Evolutionary conservation across 805 yeast genomes (phyloP).

Genomic region (Candida rishiriensis): DNA sequence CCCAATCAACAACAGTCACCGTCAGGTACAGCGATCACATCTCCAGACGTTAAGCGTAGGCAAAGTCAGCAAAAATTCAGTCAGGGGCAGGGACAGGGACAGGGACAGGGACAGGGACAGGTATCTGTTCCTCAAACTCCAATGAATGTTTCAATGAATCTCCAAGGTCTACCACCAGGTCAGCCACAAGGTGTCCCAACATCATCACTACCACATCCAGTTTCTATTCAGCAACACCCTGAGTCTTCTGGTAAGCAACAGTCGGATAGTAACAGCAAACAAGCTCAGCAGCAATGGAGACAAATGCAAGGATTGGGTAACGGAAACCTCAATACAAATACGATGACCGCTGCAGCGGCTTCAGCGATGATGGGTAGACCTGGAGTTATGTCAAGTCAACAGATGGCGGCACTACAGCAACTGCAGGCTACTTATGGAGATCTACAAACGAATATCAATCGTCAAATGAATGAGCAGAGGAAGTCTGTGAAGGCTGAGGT

Average conservation of each 20-base stretch:
- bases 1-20: not conserved
- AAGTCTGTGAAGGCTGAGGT: slow-evolving; percentile 1
- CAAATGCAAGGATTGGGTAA: slow-evolving; percentile 17
- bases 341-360: slow-evolving; percentile 24
- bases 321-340: slow-evolving; percentile 11
- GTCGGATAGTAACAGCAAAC: slow-evolving; percentile 1
- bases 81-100: slow-evolving; percentile 4
- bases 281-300: slow-evolving; percentile 15
- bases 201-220: not conserved
- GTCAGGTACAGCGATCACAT: not conserved
- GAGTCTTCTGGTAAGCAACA: not conserved
- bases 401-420: slow-evolving; percentile 23
- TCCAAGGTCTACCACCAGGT: not conserved
- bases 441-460: slow-evolving; percentile 20
- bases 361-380: slow-evolving; percentile 23
- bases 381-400: slow-evolving; percentile 22
- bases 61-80: slow-evolving; percentile 3
- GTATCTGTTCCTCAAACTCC: slow-evolving; percentile 19
- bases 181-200: not conserved
- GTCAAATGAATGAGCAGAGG: slow-evolving; percentile 19
- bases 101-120: slow-evolving; percentile 5
- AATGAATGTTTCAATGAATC: not conserved
- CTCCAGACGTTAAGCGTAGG: not conserved
- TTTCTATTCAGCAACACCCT: not conserved
- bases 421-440: slow-evolving; percentile 29